A percentile compares a stretch with the other conserved stretches of the same genome.
Evolutionary conservation across 805 yeast genomes (phyloP).

Genomic region (Kurtzmaniella cleridarum): DNA sequence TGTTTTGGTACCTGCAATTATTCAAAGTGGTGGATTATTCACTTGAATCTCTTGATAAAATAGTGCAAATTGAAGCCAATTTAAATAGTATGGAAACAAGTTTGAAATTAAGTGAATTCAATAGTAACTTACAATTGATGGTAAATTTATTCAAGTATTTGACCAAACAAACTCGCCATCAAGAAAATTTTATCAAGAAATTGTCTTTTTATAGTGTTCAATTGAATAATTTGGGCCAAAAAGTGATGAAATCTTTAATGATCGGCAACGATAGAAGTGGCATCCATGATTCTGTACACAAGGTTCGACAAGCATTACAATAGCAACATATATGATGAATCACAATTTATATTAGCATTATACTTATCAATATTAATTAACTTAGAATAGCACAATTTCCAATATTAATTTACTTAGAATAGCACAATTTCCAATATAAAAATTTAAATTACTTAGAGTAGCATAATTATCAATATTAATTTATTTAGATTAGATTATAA

Average conservation of each 20-base stretch:
- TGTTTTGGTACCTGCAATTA: slow-evolving; percentile 31
- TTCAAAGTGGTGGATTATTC: slow-evolving; percentile 32
- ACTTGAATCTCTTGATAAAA: slow-evolving; percentile 15
- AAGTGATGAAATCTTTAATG: slow-evolving; percentile 17
- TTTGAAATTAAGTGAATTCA: slow-evolving; percentile 25
- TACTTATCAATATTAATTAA: no score
- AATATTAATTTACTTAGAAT: no score
- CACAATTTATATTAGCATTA: no score
- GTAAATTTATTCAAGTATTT: slow-evolving; percentile 26
- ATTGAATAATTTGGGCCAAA: slow-evolving; percentile 3
- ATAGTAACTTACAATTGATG: slow-evolving; percentile 27
- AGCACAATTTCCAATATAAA: no score
- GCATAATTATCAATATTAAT: no score
- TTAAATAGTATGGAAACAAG: slow-evolving; percentile 11
- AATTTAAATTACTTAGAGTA: no score
- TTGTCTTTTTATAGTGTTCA: background rate
- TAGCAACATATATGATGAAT: no score
- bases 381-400: no score
- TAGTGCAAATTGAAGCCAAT: slow-evolving; percentile 9
- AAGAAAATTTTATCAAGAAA: slow-evolving; percentile 7
- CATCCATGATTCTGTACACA: background rate
- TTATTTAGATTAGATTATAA: no score
- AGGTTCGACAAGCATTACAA: background rate
- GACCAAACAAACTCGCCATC: slow-evolving; percentile 4
- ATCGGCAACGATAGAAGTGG: slow-evolving; percentile 4